Evolutionary conservation across 805 yeast genomes (phyloP).

Genomic region (Saccharomycopsis guyanensis): DNA sequence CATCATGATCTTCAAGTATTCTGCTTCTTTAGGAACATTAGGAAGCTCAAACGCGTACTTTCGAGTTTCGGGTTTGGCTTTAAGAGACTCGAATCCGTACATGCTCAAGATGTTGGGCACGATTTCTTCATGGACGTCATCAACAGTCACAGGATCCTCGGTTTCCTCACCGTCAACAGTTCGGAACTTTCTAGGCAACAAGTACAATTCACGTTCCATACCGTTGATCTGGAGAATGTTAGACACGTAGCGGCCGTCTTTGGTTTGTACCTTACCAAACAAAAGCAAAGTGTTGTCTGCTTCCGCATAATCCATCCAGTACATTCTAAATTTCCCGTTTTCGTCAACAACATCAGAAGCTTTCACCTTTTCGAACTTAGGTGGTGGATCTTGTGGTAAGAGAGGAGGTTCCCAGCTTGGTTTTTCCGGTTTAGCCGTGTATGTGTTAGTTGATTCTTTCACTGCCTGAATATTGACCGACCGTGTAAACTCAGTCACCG

Average conservation of each 20-base stretch:
- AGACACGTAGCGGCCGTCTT: conserved; percentile 48
- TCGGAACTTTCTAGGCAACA: conserved; percentile 53
- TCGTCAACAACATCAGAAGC: conserved; percentile 31
- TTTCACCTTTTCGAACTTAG: conserved; percentile 22
- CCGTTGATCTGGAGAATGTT: conserved; percentile 71
- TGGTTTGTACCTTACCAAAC: conserved; percentile 71
- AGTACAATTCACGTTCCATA: conserved; percentile 61
- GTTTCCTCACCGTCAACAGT: conserved; percentile 23
- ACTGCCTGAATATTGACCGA: conserved; percentile 34
- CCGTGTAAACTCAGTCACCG: conserved; percentile 35
- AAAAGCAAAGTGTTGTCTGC: conserved; percentile 59
- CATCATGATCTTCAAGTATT: conserved; percentile 68
- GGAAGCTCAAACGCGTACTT: conserved; percentile 86
- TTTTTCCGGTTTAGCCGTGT: background rate
- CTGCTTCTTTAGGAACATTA: conserved; percentile 69
- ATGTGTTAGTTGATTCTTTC: background rate
- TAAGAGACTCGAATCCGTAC: conserved; percentile 53
- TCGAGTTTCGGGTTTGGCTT: conserved; percentile 62
- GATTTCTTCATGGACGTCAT: conserved; percentile 74
- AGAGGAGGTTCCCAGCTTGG: conserved; percentile 21
- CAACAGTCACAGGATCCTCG: conserved; percentile 38
- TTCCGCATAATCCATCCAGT: conserved; percentile 87
- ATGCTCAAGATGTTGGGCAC: conserved; percentile 55
- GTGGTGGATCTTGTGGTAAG: conserved; percentile 23
- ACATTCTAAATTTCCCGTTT: conserved; percentile 58